Evolutionary conservation across 495 filamentous ascomycete genomes (phyloP).

Genomic region (Chaetomium tenue): DNA sequence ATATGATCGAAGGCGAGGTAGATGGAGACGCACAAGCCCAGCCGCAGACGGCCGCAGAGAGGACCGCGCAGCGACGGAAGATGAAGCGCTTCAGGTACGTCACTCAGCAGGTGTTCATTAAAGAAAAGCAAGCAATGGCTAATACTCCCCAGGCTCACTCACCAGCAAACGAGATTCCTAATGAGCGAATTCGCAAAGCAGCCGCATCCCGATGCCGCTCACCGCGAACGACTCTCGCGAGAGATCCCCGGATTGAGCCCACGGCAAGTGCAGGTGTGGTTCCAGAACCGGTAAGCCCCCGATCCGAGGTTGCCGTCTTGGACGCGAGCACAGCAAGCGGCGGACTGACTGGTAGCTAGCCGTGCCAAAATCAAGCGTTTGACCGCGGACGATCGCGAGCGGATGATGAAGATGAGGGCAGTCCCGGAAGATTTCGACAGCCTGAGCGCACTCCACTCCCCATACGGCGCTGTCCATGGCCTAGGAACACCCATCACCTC

Average conservation of each 20-base stretch:
- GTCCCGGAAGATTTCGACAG: slow-evolving; percentile 92
- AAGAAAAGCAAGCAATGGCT: slow-evolving; percentile 24
- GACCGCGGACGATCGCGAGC: slow-evolving; percentile 87
- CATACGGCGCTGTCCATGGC: slow-evolving; percentile 57
- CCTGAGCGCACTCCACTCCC: slow-evolving; percentile 83
- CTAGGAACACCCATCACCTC: slow-evolving; percentile 57
- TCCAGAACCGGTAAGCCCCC: slow-evolving; percentile 82
- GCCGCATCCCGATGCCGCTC: slow-evolving; percentile 90
- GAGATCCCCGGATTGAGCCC: slow-evolving; percentile 93
- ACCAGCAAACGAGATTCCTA: slow-evolving; percentile 93
- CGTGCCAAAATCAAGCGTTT: slow-evolving; percentile 93
- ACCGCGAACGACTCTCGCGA: slow-evolving; percentile 82
- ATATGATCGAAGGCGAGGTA: slow-evolving; percentile 49
- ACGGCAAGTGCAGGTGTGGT: slow-evolving; percentile 97
- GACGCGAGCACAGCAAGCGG: slow-evolving; percentile 5
- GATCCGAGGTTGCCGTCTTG: not conserved
- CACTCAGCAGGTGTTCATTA: not conserved
- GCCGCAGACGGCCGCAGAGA: slow-evolving; percentile 64
- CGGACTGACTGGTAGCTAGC: slow-evolving; percentile 50
- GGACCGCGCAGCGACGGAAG: slow-evolving; percentile 79
- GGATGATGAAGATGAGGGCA: slow-evolving; percentile 89
- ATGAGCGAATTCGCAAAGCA: slow-evolving; percentile 98
- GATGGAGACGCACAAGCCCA: slow-evolving; percentile 46
- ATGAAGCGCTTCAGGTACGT: slow-evolving; percentile 90
- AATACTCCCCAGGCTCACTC: slow-evolving; percentile 68